Evolutionary conservation across 768 basidiomycete species (phyloP).

Genomic region (Mycena albidolilacea): DNA sequence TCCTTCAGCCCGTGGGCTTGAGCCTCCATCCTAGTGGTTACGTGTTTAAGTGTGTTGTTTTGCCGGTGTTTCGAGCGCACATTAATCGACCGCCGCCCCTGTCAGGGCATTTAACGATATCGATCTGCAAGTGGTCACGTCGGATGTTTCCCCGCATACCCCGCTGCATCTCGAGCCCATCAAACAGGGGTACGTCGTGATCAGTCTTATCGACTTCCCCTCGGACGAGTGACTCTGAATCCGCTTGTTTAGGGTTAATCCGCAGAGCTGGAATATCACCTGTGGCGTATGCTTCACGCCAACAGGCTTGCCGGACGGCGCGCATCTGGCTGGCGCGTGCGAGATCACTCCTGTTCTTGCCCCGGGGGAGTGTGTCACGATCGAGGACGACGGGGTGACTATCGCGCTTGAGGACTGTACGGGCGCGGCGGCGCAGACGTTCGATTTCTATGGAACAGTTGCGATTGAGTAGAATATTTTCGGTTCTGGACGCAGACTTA

Average conservation of each 20-base stretch:
- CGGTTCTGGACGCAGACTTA: background rate
- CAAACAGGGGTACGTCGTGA: background rate
- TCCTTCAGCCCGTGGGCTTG: background rate
- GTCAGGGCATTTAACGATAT: background rate
- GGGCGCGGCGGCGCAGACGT: background rate
- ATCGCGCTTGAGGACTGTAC: background rate
- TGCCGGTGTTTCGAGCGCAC: background rate
- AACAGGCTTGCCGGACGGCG: background rate
- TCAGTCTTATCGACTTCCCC: background rate
- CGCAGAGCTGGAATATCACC: background rate
- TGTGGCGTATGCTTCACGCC: background rate
- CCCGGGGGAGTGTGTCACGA: background rate
- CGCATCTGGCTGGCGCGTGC: background rate
- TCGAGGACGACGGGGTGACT: background rate
- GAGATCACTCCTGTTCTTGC: background rate
- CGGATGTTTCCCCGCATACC: background rate
- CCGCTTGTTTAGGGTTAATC: background rate
- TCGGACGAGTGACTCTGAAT: background rate
- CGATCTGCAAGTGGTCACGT: background rate
- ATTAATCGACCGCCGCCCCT: background rate
- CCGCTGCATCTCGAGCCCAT: background rate
- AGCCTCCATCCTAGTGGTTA: background rate
- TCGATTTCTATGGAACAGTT: background rate
- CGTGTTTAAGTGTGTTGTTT: background rate
- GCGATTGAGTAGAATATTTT: background rate